phyloP scores from a whole-genome alignment of 2,329 filamentous ascomycete species.

The Pleomassaria siparia region DNA sequence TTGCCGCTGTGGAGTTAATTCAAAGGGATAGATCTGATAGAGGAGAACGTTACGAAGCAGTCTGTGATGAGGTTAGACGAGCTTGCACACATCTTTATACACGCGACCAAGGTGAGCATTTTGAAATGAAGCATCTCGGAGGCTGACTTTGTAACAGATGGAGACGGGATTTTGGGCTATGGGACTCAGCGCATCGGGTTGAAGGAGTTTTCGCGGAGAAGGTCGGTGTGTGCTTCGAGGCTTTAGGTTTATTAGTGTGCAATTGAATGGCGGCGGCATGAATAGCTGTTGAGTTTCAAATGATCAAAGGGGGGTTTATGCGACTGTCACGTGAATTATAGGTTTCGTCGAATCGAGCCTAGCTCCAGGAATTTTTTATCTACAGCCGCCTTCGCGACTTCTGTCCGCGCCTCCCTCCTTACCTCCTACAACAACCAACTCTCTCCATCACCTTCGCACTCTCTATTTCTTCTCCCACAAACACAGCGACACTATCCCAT shows the following conservation, averaged over 20 bases:
- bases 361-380: background rate
- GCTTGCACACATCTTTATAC: constrained; percentile 79
- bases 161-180: constrained; percentile 77
- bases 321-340: background rate
- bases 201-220: no score
- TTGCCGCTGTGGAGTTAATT: constrained; percentile 4
- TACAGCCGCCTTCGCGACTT: background rate
- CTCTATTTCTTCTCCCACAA: constrained; percentile 13
- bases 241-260: background rate
- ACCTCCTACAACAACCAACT: background rate
- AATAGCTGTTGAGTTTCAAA: background rate
- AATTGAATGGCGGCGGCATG: no score
- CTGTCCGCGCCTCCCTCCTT: constrained; percentile 2
- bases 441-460: constrained; percentile 2
- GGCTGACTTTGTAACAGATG: constrained; percentile 53
- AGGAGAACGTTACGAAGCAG: constrained; percentile 71
- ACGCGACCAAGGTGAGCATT: constrained; percentile 73
- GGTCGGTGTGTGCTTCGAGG: no score
- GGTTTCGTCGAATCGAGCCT: background rate
- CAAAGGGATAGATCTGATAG: constrained; percentile 64
- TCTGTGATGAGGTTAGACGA: constrained; percentile 78
- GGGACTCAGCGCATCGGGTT: constrained; percentile 45
- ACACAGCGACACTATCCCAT: constrained; percentile 20
- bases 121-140: background rate
- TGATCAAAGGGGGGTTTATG: background rate